A percentile compares a stretch with the other conserved stretches of the same genome.
phyloP scores from a whole-genome alignment of 306 rosid species.

The Vigna unguiculata region DNA sequence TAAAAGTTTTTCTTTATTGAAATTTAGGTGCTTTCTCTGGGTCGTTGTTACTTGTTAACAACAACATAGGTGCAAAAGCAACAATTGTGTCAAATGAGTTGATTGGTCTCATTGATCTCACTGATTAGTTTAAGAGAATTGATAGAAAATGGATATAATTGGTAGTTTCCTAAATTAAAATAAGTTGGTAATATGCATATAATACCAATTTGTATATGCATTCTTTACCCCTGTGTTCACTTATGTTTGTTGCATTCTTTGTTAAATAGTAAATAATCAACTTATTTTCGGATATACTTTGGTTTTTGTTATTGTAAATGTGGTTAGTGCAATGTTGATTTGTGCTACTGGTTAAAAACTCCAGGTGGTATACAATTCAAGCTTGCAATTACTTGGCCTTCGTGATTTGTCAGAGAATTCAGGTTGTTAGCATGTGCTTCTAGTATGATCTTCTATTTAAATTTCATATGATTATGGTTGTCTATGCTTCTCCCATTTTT shows the following conservation, averaged over 20 bases:
- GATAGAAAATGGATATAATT: too few relatives aligned
- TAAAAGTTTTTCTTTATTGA: too few relatives aligned
- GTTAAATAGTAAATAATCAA: conserved; percentile 53
- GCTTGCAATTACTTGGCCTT: conserved; percentile 64
- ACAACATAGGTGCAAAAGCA: too few relatives aligned
- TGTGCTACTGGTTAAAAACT: conserved; percentile 73
- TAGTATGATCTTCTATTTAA: conserved; percentile 31
- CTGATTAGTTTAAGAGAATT: too few relatives aligned
- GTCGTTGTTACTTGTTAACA: too few relatives aligned
- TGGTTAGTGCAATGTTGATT: conserved; percentile 71
- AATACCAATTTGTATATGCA: neutral
- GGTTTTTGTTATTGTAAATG: conserved; percentile 84
- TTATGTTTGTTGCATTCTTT: neutral
- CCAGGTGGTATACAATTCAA: conserved; percentile 59
- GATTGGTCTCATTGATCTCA: too few relatives aligned
- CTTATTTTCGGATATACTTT: conserved; percentile 74
- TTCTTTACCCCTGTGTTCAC: conserved; percentile 17
- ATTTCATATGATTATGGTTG: conserved; percentile 12
- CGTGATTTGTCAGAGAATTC: conserved; percentile 55
- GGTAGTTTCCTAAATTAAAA: too few relatives aligned
- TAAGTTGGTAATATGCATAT: too few relatives aligned
- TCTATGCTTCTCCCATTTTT: conserved; percentile 25
- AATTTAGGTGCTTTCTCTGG: too few relatives aligned
- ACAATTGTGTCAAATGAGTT: too few relatives aligned
- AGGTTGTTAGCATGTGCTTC: conserved; percentile 56